Conservation (phyloP, 2,329 filamentous ascomycete genomes). For the Trichoderma cornu-damae region DNA sequence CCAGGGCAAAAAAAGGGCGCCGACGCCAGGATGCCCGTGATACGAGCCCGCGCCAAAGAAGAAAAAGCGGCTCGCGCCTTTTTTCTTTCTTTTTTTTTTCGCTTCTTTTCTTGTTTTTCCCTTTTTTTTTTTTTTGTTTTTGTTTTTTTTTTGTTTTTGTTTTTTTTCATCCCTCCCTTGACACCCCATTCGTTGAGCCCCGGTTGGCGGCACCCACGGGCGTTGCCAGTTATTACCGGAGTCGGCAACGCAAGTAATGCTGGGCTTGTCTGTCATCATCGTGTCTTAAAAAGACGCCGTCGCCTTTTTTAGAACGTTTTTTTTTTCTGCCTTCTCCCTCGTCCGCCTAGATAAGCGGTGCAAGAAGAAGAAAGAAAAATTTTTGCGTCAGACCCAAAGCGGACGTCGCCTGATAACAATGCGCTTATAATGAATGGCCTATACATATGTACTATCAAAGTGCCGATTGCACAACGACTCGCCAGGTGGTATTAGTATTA, state of each 20-base stretch:
- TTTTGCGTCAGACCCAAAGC: slow-evolving; percentile 5
- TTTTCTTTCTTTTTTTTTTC: too few species aligned
- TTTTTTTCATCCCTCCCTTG: too few species aligned
- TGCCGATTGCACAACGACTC: not conserved
- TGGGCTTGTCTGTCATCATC: slow-evolving; percentile 5
- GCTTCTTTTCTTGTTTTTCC: too few species aligned
- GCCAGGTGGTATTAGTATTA: not conserved
- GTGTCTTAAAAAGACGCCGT: slow-evolving; percentile 9
- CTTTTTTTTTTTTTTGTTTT: too few species aligned
- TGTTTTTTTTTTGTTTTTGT: too few species aligned
- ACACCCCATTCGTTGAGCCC: not conserved
- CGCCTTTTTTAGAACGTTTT: slow-evolving; percentile 7
- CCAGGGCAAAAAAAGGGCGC: not conserved
- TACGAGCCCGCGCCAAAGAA: not conserved
- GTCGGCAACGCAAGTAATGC: not conserved
- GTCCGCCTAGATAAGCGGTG: slow-evolving; percentile 12
- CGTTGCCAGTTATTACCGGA: slow-evolving; percentile 12
- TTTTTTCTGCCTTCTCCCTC: slow-evolving; percentile 1
- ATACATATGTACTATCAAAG: not conserved
- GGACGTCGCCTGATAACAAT: slow-evolving; percentile 15
- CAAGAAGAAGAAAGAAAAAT: not conserved
- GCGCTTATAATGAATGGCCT: not conserved
- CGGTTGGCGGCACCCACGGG: not conserved
- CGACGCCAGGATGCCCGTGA: not conserved
- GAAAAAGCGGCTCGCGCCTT: not conserved